A percentile compares a stretch with the other conserved stretches of the same genome.
Evolutionary conservation across 345 rosid genomes (phyloP).

Genomic region (Brassica nigra): DNA sequence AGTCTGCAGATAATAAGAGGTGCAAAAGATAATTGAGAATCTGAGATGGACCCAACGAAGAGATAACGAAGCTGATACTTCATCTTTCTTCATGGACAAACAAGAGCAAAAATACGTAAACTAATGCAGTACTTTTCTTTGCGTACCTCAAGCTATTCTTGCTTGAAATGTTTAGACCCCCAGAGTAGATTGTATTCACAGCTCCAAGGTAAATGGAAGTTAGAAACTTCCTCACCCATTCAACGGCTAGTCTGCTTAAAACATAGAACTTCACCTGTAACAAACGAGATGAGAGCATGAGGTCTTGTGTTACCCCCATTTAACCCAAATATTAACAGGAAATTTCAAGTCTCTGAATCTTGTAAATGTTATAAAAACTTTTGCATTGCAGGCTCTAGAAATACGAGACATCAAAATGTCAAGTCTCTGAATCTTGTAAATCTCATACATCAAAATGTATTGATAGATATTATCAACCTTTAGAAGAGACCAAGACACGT

Average conservation of each 20-base stretch:
- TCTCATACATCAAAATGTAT: background rate
- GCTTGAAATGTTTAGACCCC: background rate
- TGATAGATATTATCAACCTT: background rate
- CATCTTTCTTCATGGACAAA: background rate
- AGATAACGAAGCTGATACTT: background rate
- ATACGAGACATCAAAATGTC: background rate
- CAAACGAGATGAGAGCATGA: background rate
- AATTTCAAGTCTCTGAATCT: conserved; percentile 4
- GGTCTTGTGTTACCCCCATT: background rate
- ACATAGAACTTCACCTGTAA: background rate
- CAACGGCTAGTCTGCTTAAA: background rate
- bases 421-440: too few species aligned
- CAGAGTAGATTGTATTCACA: background rate
- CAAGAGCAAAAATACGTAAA: background rate
- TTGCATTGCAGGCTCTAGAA: background rate
- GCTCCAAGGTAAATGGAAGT: background rate
- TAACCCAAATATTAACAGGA: background rate
- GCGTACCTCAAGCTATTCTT: background rate
- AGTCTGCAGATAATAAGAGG: background rate
- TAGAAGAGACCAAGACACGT: background rate
- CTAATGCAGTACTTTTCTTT: conserved; percentile 1
- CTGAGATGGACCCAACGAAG: background rate
- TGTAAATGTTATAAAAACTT: background rate
- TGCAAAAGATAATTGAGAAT: background rate
- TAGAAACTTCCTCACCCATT: background rate